phyloP scores from a whole-genome alignment of 345 rosid genomes.

The Eucalyptus sp. region DNA sequence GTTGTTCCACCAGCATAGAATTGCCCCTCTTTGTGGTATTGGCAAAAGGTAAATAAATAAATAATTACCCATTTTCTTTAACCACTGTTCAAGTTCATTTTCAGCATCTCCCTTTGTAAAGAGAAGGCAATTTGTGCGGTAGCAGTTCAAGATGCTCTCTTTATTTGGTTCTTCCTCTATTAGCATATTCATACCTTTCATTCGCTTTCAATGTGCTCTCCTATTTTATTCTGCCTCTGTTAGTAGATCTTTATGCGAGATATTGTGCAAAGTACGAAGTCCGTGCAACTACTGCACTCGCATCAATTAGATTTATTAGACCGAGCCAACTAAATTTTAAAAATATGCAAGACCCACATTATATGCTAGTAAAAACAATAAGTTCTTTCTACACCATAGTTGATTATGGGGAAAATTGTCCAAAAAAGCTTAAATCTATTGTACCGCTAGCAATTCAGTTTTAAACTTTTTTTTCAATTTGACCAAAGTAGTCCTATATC shows the following conservation, averaged over 20 bases:
- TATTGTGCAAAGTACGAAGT: not conserved
- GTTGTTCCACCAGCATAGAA: not conserved
- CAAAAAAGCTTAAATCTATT: no score
- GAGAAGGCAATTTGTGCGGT: not conserved
- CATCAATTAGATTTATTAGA: not conserved
- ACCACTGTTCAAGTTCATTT: not conserved
- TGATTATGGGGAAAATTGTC: not conserved
- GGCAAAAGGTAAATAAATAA: not conserved
- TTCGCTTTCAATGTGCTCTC: not conserved
- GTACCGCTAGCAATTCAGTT: accelerated
- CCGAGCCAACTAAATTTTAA: not conserved
- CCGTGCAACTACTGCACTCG: not conserved
- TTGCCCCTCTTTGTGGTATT: not conserved
- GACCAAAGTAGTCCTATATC: not conserved
- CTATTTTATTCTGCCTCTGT: not conserved
- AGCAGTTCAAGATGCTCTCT: not conserved
- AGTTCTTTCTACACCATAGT: not conserved
- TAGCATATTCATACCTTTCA: not conserved
- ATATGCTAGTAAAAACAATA: no score
- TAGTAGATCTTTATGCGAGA: not conserved
- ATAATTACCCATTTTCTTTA: not conserved
- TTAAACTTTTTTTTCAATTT: no score
- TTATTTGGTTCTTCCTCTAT: not conserved
- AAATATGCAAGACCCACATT: not conserved
- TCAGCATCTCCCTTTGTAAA: not conserved